phyloP scores from a whole-genome alignment of 2,329 filamentous ascomycete species.

The Sporothrix euskadiensis region DNA sequence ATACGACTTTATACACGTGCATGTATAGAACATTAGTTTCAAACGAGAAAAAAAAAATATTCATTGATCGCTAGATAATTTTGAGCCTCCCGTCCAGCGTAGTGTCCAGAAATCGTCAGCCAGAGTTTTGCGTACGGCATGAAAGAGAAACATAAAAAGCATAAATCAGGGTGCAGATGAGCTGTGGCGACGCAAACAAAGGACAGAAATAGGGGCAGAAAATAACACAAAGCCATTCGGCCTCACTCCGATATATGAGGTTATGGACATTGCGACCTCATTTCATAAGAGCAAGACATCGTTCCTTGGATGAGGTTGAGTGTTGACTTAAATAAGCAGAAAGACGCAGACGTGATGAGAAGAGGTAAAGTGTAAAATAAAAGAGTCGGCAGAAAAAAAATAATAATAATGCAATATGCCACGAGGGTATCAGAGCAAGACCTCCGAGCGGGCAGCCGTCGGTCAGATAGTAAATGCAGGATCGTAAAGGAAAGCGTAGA shows the following conservation, averaged over 20 bases:
- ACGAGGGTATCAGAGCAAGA: conserved; percentile 33
- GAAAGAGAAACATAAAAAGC: background rate
- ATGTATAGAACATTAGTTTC: background rate
- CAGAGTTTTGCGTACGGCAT: background rate
- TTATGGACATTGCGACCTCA: background rate
- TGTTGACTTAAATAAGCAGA: background rate
- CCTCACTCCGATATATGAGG: conserved; percentile 5
- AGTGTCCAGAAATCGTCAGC: conserved; percentile 8
- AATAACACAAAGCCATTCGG: background rate
- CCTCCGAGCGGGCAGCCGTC: conserved; percentile 32
- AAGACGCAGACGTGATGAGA: background rate
- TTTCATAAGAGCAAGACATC: background rate
- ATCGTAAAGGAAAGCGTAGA: background rate
- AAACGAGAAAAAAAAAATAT: background rate
- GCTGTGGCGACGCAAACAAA: background rate
- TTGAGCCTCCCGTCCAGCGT: conserved; percentile 18
- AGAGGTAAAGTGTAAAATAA: background rate
- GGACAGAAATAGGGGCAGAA: background rate
- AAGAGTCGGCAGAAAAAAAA: conserved; percentile 23
- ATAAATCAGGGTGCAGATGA: background rate
- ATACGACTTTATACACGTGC: background rate
- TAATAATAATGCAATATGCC: conserved; percentile 30
- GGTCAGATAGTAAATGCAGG: conserved; percentile 22
- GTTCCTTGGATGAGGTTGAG: background rate
- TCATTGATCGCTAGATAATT: conserved; percentile 5